These are phyloP conservation scores for Pseudocercospora fuligena DNA, from an alignment of 2,329 filamentous ascomycete genomes.

Conservation along the genomic window DNA sequence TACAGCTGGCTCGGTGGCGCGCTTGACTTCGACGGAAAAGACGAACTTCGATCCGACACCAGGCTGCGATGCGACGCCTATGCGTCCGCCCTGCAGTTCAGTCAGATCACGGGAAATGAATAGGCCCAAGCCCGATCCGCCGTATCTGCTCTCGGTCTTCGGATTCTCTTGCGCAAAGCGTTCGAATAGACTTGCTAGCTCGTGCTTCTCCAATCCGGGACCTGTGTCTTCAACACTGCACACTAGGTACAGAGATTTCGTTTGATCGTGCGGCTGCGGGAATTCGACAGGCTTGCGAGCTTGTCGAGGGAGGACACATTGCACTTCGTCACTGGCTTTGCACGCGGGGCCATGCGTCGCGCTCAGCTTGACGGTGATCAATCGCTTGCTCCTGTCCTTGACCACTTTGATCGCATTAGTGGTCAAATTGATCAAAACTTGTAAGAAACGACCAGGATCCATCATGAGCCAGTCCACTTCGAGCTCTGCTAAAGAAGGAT, in stretches of 20 bases:
- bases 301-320: slow-evolving; percentile 44
- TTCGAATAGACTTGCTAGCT: slow-evolving; percentile 61
- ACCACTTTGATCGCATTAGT: slow-evolving; percentile 55
- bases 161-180: slow-evolving; percentile 70
- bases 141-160: slow-evolving; percentile 70
- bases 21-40: slow-evolving; percentile 59
- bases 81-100: slow-evolving; percentile 71
- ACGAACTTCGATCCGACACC: slow-evolving; percentile 68
- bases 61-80: slow-evolving; percentile 65
- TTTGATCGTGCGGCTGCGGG: slow-evolving; percentile 5
- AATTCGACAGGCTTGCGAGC: slow-evolving; percentile 35
- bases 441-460: slow-evolving; percentile 39
- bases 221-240: slow-evolving; percentile 47
- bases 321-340: slow-evolving; percentile 46
- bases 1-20: slow-evolving; percentile 14
- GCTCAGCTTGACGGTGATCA: slow-evolving; percentile 40
- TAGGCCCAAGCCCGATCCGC: slow-evolving; percentile 70
- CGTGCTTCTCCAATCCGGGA: slow-evolving; percentile 44
- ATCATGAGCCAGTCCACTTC: slow-evolving; percentile 33
- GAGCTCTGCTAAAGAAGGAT: slow-evolving; percentile 19
- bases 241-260: slow-evolving; percentile 39
- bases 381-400: slow-evolving; percentile 39
- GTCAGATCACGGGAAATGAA: slow-evolving; percentile 71
- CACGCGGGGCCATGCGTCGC: slow-evolving; percentile 36
- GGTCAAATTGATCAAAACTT: slow-evolving; percentile 47